Percentiles rank a stretch among this genome's conserved stretches.
phyloP scores from a whole-genome alignment of 371 early-diverging fungal genomes.

The Actinomortierella ambigua region DNA sequence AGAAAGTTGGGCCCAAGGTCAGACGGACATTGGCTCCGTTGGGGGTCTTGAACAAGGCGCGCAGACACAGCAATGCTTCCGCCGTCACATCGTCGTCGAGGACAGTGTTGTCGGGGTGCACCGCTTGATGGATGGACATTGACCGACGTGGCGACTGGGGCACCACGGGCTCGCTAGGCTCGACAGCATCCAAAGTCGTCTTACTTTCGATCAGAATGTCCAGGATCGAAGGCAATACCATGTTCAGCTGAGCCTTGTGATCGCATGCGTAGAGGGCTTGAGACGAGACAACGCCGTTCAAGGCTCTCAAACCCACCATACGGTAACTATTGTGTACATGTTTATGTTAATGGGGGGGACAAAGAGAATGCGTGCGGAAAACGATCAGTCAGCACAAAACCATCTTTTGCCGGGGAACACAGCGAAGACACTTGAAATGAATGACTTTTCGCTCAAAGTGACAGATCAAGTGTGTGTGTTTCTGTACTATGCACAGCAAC shows the following conservation, averaged over 20 bases:
- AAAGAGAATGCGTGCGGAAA: not conserved
- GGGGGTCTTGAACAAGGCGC: constrained; percentile 51
- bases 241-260: constrained; percentile 55
- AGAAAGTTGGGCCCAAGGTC: constrained; percentile 51
- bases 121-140: constrained; percentile 18
- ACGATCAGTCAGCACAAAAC: constrained; percentile 3
- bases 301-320: constrained; percentile 59
- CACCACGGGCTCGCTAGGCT: not conserved
- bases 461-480: too few relatives aligned
- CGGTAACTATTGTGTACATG: constrained; percentile 49
- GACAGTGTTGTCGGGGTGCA: constrained; percentile 25
- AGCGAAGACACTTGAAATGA: too few relatives aligned
- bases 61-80: constrained; percentile 51
- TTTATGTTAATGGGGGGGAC: not conserved
- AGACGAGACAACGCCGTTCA: constrained; percentile 59
- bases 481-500: too few relatives aligned
- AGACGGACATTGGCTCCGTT: constrained; percentile 56
- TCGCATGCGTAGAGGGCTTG: constrained; percentile 59
- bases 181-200: constrained; percentile 13
- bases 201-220: constrained; percentile 35
- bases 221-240: constrained; percentile 64
- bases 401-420: too few relatives aligned
- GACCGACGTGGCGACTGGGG: constrained; percentile 26
- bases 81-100: constrained; percentile 45
- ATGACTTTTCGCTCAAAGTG: too few relatives aligned